These are phyloP conservation scores for Cyberlindnera euphorbiae DNA, from an alignment of 805 yeast genomes.

Conservation along the genomic window DNA sequence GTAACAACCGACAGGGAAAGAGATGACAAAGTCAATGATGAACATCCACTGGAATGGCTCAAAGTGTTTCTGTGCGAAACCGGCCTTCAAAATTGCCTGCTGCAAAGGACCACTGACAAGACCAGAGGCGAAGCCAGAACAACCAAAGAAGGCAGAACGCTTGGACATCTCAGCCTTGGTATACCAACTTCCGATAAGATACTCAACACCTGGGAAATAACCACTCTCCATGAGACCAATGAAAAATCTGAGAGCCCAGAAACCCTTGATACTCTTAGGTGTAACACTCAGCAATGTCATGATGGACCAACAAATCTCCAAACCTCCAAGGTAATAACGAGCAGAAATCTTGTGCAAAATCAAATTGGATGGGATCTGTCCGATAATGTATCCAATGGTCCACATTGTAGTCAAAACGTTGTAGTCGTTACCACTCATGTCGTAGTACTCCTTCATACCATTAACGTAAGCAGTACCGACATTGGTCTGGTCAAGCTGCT, in stretches of 20 bases:
- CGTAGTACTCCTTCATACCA: constrained; percentile 42
- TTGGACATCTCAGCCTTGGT: constrained; percentile 30
- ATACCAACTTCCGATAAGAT: constrained; percentile 34
- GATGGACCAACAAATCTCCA: constrained; percentile 41
- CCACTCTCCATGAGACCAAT: constrained; percentile 44
- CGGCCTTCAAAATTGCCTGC: constrained; percentile 27
- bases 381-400: constrained; percentile 48
- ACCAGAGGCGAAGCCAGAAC: constrained; percentile 33
- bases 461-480: constrained; percentile 42
- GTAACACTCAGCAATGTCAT: constrained; percentile 33
- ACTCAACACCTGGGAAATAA: constrained; percentile 46
- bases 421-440: constrained; percentile 36
- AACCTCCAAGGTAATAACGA: constrained; percentile 38
- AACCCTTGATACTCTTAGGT: constrained; percentile 24
- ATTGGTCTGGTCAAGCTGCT: constrained; percentile 38
- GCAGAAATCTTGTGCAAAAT: constrained; percentile 39
- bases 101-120: constrained; percentile 37
- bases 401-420: constrained; percentile 40
- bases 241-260: constrained; percentile 34
- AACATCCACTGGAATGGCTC: constrained; percentile 44
- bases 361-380: constrained; percentile 43
- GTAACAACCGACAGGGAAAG: constrained; percentile 40
- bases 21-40: constrained; percentile 38
- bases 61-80: constrained; percentile 20
- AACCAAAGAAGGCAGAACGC: constrained; percentile 31